Evolutionary conservation across 306 rosid genomes (phyloP).

Genomic region (Castanospermum australe): DNA sequence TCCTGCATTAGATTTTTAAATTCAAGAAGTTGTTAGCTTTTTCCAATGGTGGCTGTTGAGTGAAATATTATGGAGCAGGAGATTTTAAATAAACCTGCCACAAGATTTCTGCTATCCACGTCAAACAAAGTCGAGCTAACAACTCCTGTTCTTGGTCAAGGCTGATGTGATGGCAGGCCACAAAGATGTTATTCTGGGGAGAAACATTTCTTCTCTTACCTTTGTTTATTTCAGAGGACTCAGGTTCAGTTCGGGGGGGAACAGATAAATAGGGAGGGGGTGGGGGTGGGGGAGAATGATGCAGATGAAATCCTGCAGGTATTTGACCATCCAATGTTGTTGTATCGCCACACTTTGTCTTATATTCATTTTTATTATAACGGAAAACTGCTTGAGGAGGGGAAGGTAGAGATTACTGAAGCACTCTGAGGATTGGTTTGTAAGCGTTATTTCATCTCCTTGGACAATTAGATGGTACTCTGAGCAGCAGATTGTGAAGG

Average conservation of each 20-base stretch:
- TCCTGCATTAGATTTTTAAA: conserved; percentile 48
- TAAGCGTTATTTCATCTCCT: conserved; percentile 5
- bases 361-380: conserved; percentile 58
- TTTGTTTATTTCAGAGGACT: conserved; percentile 33
- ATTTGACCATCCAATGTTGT: conserved; percentile 47
- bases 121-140: conserved; percentile 31
- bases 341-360: conserved; percentile 47
- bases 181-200: conserved; percentile 17
- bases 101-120: conserved; percentile 37
- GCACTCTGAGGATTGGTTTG: conserved; percentile 35
- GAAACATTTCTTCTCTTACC: conserved; percentile 8
- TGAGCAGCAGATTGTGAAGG: conserved; percentile 35
- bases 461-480: conserved; percentile 27
- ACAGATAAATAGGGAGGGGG: conserved; percentile 17
- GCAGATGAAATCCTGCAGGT: conserved; percentile 35
- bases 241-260: neutral
- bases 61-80: conserved; percentile 29
- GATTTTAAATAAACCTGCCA: conserved; percentile 39
- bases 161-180: conserved; percentile 26
- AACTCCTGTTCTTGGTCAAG: conserved; percentile 34
- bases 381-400: conserved; percentile 40
- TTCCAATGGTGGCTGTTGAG: conserved; percentile 28
- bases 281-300: conserved; percentile 17
- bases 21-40: conserved; percentile 29
- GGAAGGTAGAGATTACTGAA: conserved; percentile 27